Conservation (phyloP, 179 eudicot genomes). For the Spinacia oleracea region DNA sequence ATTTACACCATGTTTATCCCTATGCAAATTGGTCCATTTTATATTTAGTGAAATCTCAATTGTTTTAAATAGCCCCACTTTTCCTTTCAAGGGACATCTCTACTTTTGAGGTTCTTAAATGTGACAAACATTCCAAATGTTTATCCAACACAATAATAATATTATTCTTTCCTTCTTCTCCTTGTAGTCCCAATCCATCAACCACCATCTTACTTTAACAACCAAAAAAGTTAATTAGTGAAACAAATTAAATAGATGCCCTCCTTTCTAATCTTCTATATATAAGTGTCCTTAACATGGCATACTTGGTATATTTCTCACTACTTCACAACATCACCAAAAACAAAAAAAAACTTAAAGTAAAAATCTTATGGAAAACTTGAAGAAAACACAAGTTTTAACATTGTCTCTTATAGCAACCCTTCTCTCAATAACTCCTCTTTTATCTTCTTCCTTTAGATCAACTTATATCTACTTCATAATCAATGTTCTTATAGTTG, state of each 20-base stretch:
- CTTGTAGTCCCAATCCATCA: constrained; percentile 8
- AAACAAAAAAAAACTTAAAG: neutral
- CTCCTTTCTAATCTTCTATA: constrained; percentile 7
- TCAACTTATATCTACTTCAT: constrained; percentile 54
- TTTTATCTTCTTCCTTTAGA: constrained; percentile 43
- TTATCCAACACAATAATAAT: constrained; percentile 2
- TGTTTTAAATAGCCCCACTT: neutral
- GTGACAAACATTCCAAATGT: constrained; percentile 16
- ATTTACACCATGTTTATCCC: neutral
- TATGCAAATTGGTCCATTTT: neutral
- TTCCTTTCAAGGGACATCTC: neutral
- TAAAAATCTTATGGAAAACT: constrained; percentile 21
- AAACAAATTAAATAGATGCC: neutral
- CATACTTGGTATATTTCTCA: neutral
- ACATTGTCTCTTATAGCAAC: constrained; percentile 40
- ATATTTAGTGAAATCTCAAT: neutral
- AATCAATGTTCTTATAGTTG: constrained; percentile 49
- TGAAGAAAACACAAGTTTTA: constrained; percentile 41
- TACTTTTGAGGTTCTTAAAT: neutral
- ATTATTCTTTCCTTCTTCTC: neutral
- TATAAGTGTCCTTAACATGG: neutral
- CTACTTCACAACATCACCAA: neutral
- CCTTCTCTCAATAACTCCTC: constrained; percentile 44
- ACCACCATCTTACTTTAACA: neutral
- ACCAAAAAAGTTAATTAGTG: neutral